phyloP scores from a whole-genome alignment of 768 basidiomycete species.

The Auricularia sp. region DNA sequence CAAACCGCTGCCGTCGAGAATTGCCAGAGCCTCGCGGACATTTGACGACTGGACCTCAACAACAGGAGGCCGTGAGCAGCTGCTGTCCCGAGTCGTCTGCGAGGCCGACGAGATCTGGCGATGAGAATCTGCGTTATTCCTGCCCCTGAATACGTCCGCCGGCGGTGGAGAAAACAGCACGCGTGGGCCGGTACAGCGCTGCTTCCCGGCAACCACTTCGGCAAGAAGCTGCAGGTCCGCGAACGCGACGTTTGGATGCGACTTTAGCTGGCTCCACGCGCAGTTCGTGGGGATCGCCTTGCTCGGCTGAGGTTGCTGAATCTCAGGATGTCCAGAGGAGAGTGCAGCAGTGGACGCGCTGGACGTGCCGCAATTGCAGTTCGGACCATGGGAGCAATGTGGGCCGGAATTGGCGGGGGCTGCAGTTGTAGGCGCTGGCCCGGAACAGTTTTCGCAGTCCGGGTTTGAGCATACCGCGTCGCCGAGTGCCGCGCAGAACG shows the following conservation, averaged over 20 bases:
- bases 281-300: slow-evolving; percentile 34
- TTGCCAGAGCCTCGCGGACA: slow-evolving; percentile 58
- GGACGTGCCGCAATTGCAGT: slow-evolving; percentile 14
- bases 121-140: not conserved
- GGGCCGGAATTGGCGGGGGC: not conserved
- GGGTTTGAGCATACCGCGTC: slow-evolving; percentile 41
- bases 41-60: not conserved
- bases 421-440: not conserved
- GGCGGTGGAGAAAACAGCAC: slow-evolving; percentile 48
- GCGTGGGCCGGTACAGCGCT: slow-evolving; percentile 64
- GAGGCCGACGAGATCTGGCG: not conserved
- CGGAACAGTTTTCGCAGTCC: slow-evolving; percentile 2
- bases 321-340: not conserved
- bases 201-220: slow-evolving; percentile 77
- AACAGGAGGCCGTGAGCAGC: not conserved
- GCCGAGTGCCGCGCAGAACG: slow-evolving; percentile 72
- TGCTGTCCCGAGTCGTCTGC: not conserved
- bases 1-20: slow-evolving; percentile 40
- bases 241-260: slow-evolving; percentile 81
- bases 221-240: slow-evolving; percentile 76
- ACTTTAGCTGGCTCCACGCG: slow-evolving; percentile 77
- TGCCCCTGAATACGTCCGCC: slow-evolving; percentile 14
- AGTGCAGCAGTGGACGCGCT: not conserved
- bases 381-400: slow-evolving; percentile 16
- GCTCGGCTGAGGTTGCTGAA: slow-evolving; percentile 18